These are phyloP conservation scores for Carex littledalei DNA, from an alignment of 176 grass and related monocot species.

Conservation along the genomic window DNA sequence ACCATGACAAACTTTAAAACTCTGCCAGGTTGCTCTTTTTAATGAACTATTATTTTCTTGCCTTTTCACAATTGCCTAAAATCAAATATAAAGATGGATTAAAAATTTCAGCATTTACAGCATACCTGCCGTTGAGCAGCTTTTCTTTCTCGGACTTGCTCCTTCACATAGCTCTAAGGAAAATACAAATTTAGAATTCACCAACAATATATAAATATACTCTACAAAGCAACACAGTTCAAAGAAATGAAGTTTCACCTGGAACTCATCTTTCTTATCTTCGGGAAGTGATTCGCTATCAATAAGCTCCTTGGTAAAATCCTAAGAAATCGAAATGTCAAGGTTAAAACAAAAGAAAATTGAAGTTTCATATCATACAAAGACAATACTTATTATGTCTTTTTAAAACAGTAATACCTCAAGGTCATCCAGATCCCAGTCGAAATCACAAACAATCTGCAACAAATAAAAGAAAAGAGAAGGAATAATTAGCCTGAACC, in stretches of 20 bases:
- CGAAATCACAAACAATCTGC: constrained; percentile 81
- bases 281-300: constrained; percentile 55
- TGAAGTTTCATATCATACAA: background rate
- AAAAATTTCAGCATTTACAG: background rate
- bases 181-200: constrained; percentile 21
- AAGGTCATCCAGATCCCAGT: constrained; percentile 71
- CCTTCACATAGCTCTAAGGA: constrained; percentile 68
- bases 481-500: constrained; percentile 1
- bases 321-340: constrained; percentile 28
- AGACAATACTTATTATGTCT: background rate
- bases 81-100: constrained; percentile 4
- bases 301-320: constrained; percentile 59
- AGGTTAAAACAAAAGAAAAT: background rate
- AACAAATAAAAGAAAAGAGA: constrained; percentile 28
- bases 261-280: constrained; percentile 82
- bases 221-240: background rate
- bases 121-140: constrained; percentile 56
- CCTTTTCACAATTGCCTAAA: background rate
- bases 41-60: background rate
- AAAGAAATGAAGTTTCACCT: constrained; percentile 26
- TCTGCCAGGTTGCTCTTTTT: background rate
- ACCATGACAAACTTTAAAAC: background rate
- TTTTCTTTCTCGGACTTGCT: constrained; percentile 72
- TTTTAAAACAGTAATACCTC: constrained; percentile 41
- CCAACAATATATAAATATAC: background rate